These are phyloP conservation scores for Linum lewisii DNA, from an alignment of 345 rosid species.

Conservation along the genomic window DNA sequence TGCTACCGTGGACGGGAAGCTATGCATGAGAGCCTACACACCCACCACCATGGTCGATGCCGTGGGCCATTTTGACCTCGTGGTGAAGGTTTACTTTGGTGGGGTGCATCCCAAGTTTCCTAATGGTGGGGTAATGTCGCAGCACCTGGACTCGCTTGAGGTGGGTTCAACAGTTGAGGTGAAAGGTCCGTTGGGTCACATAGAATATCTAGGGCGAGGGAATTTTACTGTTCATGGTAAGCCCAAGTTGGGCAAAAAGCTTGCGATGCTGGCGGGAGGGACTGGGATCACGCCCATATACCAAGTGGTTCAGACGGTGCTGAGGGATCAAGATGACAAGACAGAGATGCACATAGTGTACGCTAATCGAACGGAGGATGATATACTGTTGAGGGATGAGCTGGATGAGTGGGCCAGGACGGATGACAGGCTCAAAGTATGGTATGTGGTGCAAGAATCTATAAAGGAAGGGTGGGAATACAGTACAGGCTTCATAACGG, in stretches of 20 bases:
- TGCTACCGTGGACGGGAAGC: constrained; percentile 52
- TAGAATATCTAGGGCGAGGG: constrained; percentile 65
- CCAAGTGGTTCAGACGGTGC: constrained; percentile 64
- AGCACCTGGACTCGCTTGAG: constrained; percentile 54
- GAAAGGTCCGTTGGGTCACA: constrained; percentile 90
- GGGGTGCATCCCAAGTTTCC: constrained; percentile 71
- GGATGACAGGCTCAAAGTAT: constrained; percentile 54
- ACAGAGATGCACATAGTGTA: constrained; percentile 83
- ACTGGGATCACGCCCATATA: constrained; percentile 90
- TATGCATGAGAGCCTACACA: constrained; percentile 85
- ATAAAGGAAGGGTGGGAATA: constrained; percentile 66
- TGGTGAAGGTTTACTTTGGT: constrained; percentile 79
- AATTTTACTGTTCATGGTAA: constrained; percentile 60
- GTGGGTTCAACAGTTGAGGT: constrained; percentile 55
- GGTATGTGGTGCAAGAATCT: constrained; percentile 64
- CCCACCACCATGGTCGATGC: constrained; percentile 60
- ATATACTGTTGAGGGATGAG: constrained; percentile 67
- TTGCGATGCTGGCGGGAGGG: constrained; percentile 88
- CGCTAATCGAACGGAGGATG: constrained; percentile 81
- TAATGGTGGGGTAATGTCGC: constrained; percentile 82
- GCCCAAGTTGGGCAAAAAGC: constrained; percentile 62
- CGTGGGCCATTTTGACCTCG: constrained; percentile 69
- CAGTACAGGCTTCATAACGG: constrained; percentile 63
- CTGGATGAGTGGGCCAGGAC: constrained; percentile 69
- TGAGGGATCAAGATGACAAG: constrained; percentile 64